Evolutionary conservation across 2,329 filamentous ascomycete genomes (phyloP), one percentile per base, ranked within the genome.

Genomic region (Xylaria sp.): DNA sequence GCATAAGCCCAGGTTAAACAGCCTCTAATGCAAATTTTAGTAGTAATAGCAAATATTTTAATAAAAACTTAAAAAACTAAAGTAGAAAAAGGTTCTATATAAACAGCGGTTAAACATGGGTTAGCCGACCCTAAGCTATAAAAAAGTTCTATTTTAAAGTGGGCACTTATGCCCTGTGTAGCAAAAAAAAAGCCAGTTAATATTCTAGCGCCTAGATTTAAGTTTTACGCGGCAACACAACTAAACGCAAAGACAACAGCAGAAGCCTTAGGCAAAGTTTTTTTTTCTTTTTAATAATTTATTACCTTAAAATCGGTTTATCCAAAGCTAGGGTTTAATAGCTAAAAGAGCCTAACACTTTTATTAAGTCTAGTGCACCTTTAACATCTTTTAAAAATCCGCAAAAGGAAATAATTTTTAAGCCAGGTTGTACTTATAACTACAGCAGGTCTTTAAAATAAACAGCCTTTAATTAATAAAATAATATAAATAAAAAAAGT

Each of bases 401-500:
- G 12, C 16, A 13, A 21, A 23, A 64, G 42, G n/a, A 29, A 64
- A 64, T 64, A 59, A 59, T 64, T 64, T n/a, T 64, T 32, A 64
- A 64, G 23, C 42, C 25, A 64, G 35, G n/a, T n/a, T n/a, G n/a
- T n/a, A n/a, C n/a, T n/a, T n/a, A n/a, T n/a, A n/a, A n/a, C n/a
- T n/a, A n/a, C 27, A 63, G 23, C 12, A 63, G 16, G 47, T 61
- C 4, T 61, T 16, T 23, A 61, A 61, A 23, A 12, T 53, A 21
- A 61, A 61, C 21, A 61, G 59, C 47, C 10, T 61, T 21, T 61
- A 29, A 25, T 61, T 53, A 29, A 61, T 63, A 63, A 25, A 63
- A 63, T 21, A 63, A 63, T 63, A 29, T 63, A 63, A 29, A 61
- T 61, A 61, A 61, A 29, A n/a, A 18, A 60, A n/a, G 55, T 59